Evolutionary conservation across 495 filamentous ascomycete genomes (phyloP).

Genomic region (Aspergillus coremiiformis): DNA sequence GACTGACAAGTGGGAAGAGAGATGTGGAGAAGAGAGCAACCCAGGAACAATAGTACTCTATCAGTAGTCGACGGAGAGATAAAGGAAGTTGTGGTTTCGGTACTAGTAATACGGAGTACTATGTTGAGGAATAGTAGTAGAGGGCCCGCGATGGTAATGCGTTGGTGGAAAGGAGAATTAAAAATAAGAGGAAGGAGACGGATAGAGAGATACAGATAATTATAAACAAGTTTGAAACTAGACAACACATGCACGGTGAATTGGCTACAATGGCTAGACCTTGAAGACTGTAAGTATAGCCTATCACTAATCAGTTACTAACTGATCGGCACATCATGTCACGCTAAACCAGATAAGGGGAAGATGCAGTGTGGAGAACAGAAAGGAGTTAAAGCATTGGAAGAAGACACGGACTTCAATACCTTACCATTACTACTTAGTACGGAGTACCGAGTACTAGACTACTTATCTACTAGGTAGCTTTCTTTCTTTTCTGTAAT

Average conservation of each 20-base stretch:
- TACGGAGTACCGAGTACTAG: no score
- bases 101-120: no score
- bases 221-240: background rate
- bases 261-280: background rate
- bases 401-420: no score
- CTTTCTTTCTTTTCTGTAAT: background rate
- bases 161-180: background rate
- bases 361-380: background rate
- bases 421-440: no score
- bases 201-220: background rate
- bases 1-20: slow-evolving; percentile 3
- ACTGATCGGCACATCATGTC: background rate
- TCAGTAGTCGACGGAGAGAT: background rate
- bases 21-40: slow-evolving; percentile 5
- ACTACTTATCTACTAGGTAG: no score
- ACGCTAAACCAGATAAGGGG: background rate
- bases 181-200: background rate
- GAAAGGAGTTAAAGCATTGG: no score
- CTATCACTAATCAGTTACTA: background rate
- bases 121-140: no score
- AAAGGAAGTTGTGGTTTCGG: no score
- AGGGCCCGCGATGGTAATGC: background rate
- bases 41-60: background rate
- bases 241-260: background rate
- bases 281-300: background rate